These are phyloP conservation scores for Penicillium sp. DNA, from an alignment of 2,329 filamentous ascomycete genomes.

Conservation along the genomic window DNA sequence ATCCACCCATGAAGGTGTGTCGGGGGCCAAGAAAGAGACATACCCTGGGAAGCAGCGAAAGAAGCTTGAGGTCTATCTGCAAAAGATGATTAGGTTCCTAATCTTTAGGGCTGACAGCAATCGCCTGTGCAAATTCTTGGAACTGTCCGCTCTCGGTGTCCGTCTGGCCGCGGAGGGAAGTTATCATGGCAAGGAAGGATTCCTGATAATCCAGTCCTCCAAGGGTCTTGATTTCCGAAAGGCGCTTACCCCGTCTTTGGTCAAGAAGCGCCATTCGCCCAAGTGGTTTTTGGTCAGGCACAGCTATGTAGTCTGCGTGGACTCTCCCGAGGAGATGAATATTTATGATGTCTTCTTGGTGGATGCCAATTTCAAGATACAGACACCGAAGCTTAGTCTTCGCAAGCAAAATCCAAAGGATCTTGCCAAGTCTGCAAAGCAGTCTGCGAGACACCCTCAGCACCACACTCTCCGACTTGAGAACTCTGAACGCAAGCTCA, in stretches of 20 bases:
- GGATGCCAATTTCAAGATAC: slow-evolving; percentile 80
- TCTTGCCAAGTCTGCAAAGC: slow-evolving; percentile 64
- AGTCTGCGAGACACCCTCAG: slow-evolving; percentile 60
- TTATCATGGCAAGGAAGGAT: slow-evolving; percentile 97
- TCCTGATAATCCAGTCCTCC: slow-evolving; percentile 84
- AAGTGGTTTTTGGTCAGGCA: slow-evolving; percentile 99
- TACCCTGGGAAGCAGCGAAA: slow-evolving; percentile 82
- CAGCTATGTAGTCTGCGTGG: slow-evolving; percentile 97
- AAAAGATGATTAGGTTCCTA: slow-evolving; percentile 91
- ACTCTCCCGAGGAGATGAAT: slow-evolving; percentile 97
- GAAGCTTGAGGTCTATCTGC: slow-evolving; percentile 84
- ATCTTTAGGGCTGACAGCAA: slow-evolving; percentile 97
- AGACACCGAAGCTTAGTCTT: slow-evolving; percentile 65
- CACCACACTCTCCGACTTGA: slow-evolving; percentile 86
- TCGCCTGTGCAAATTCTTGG: slow-evolving; percentile 89
- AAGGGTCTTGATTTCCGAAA: slow-evolving; percentile 85
- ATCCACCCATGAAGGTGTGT: slow-evolving; percentile 35
- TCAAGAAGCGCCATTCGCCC: slow-evolving; percentile 79
- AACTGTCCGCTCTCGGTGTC: slow-evolving; percentile 90
- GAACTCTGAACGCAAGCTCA: slow-evolving; percentile 89
- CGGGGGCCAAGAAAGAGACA: slow-evolving; percentile 49
- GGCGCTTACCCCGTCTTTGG: slow-evolving; percentile 72
- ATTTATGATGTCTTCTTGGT: slow-evolving; percentile 99
- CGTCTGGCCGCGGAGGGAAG: slow-evolving; percentile 91
- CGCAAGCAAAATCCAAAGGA: slow-evolving; percentile 55